phyloP scores from a whole-genome alignment of 305 asterid genomes.

The Caryopteris hybrid region DNA sequence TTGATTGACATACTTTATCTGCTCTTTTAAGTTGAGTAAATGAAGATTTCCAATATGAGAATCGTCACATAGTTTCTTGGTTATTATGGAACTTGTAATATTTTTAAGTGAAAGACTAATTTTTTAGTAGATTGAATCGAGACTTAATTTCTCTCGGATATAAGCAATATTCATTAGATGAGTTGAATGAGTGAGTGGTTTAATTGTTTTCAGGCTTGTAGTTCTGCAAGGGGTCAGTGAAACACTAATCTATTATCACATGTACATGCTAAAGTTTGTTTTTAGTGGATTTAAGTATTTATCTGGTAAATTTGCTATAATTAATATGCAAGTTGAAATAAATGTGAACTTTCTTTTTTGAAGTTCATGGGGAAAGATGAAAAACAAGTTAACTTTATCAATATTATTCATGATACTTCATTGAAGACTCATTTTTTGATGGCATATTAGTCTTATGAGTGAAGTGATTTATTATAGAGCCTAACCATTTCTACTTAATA shows the following conservation, averaged over 20 bases:
- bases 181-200: slow-evolving; percentile 2
- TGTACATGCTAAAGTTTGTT: slow-evolving; percentile 17
- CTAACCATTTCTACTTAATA: background rate
- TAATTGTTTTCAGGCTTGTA: background rate
- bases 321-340: background rate
- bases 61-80: slow-evolving; percentile 3
- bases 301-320: background rate
- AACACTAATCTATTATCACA: slow-evolving; percentile 10
- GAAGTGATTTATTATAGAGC: background rate
- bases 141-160: background rate
- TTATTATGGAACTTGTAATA: background rate
- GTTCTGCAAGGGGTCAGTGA: background rate
- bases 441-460: background rate
- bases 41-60: slow-evolving; percentile 1
- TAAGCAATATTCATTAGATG: background rate
- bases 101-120: background rate
- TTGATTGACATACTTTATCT: slow-evolving; percentile 3
- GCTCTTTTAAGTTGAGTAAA: background rate
- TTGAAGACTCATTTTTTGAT: slow-evolving; percentile 7
- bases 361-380: background rate
- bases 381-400: background rate
- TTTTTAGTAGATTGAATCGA: background rate
- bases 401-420: background rate
- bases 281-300: background rate
- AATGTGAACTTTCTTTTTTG: background rate